These are phyloP conservation scores for Filobasidium uniguttulatum DNA, from an alignment of 1,284 basidiomycete species.

Conservation along the genomic window DNA sequence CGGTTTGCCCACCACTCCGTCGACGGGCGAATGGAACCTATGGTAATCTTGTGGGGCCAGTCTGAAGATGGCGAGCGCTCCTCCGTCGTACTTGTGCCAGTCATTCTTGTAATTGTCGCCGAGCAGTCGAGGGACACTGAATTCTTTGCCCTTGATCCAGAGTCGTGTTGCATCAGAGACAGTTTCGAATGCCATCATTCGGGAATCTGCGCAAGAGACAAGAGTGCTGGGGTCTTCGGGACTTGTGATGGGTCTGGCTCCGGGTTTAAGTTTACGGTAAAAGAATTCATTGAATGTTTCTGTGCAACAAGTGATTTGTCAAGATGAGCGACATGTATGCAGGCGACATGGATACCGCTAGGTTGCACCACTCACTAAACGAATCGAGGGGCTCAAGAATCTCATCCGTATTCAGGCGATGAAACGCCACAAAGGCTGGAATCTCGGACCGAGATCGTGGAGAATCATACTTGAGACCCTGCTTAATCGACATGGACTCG, in stretches of 20 bases:
- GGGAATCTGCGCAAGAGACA: slow-evolving; percentile 82
- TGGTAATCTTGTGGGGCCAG: slow-evolving; percentile 96
- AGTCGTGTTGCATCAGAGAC: slow-evolving; percentile 70
- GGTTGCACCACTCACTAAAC: slow-evolving; percentile 49
- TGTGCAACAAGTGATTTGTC: slow-evolving; percentile 28
- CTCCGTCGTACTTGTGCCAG: slow-evolving; percentile 57
- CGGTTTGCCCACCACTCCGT: slow-evolving; percentile 68
- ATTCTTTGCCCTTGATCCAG: slow-evolving; percentile 97
- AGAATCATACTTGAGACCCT: slow-evolving; percentile 83
- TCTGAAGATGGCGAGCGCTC: slow-evolving; percentile 56
- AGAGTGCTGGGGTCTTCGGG: slow-evolving; percentile 61
- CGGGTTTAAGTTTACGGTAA: slow-evolving; percentile 76
- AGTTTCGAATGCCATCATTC: slow-evolving; percentile 82
- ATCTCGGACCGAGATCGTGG: slow-evolving; percentile 76
- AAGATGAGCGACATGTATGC: neutral
- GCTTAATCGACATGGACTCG: slow-evolving; percentile 82
- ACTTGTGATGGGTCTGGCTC: slow-evolving; percentile 60
- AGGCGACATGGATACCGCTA: no score
- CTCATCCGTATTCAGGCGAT: slow-evolving; percentile 68
- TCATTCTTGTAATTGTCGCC: slow-evolving; percentile 61
- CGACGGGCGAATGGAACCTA: slow-evolving; percentile 84
- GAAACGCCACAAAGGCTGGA: slow-evolving; percentile 75
- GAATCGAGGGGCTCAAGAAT: slow-evolving; percentile 66
- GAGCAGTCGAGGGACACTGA: slow-evolving; percentile 62
- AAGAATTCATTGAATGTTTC: slow-evolving; percentile 80